Percentiles rank a stretch among this genome's conserved stretches.
Conservation (phyloP, 352 stramenopile genomes). For the Phytophthora sojae region DNA sequence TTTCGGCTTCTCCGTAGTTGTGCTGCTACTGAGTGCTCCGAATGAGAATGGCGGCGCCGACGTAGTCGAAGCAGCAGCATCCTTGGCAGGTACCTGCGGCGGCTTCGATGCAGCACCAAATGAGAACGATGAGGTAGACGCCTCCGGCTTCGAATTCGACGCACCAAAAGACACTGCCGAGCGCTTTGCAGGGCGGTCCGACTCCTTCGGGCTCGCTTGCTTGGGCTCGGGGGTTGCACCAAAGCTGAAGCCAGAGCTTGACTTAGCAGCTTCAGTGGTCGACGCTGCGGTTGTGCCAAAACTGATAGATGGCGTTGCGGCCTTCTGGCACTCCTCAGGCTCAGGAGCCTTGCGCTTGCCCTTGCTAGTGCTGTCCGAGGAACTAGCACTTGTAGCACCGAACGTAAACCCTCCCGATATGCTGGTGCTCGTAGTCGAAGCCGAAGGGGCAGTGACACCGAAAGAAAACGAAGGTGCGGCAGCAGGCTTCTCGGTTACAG, state of each 20-base stretch:
- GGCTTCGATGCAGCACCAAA: conserved; percentile 29
- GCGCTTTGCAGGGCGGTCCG: conserved; percentile 37
- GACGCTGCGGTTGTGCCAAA: conserved; percentile 19
- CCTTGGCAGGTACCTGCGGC: conserved; percentile 27
- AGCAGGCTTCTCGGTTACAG: conserved; percentile 12
- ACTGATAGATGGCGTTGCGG: conserved; percentile 27
- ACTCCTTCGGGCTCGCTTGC: conserved; percentile 26
- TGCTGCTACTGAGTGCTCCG: conserved; percentile 16
- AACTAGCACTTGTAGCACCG: conserved; percentile 17
- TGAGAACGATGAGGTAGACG: conserved; percentile 37
- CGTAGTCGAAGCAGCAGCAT: conserved; percentile 20
- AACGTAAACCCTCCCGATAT: conserved; percentile 33
- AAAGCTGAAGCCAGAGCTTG: conserved; percentile 48
- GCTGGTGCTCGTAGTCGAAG: background rate
- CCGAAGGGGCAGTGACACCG: conserved; percentile 20
- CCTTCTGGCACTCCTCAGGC: conserved; percentile 12
- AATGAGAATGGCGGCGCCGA: conserved; percentile 36
- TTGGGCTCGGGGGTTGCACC: conserved; percentile 14
- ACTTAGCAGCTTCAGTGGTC: conserved; percentile 13
- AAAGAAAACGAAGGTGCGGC: conserved; percentile 42
- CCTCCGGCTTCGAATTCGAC: conserved; percentile 33
- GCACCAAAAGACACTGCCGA: conserved; percentile 30
- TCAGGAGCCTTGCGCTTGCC: conserved; percentile 40
- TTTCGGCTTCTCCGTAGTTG: conserved; percentile 31
- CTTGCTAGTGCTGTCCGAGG: conserved; percentile 16